A percentile compares a stretch with the other conserved stretches of the same genome.
Conservation (phyloP, 495 filamentous ascomycete species). For the Cairneyella variabilis region DNA sequence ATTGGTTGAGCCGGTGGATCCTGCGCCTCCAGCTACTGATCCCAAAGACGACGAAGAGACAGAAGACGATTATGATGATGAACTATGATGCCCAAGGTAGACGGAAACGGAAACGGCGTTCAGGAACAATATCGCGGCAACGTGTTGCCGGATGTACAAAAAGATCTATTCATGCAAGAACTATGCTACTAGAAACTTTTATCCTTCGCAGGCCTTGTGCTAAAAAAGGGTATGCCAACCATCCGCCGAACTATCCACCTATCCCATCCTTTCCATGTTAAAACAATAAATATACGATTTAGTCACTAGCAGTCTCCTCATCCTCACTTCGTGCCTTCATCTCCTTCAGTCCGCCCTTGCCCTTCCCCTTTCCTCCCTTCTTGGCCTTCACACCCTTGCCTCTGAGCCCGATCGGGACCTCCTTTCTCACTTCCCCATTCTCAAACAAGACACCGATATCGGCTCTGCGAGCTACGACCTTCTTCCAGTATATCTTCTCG, state of each 20-base stretch:
- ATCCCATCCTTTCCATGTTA: neutral
- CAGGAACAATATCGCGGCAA: no score
- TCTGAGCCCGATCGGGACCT: slow-evolving; percentile 38
- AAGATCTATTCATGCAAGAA: neutral
- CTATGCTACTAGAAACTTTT: no score
- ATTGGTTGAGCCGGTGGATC: no score
- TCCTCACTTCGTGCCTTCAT: slow-evolving; percentile 27
- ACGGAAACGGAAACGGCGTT: no score
- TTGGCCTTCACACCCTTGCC: slow-evolving; percentile 39
- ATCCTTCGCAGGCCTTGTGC: neutral
- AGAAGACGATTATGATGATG: slow-evolving; percentile 24
- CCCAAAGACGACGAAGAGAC: slow-evolving; percentile 12
- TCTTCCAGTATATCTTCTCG: slow-evolving; percentile 39
- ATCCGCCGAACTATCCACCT: neutral
- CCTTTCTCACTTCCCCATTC: slow-evolving; percentile 49
- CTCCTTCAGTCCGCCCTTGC: slow-evolving; percentile 28
- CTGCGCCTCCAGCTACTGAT: no score
- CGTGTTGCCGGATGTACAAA: no score
- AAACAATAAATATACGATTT: slow-evolving; percentile 5
- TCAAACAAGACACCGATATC: slow-evolving; percentile 64
- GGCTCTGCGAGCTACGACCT: slow-evolving; percentile 53
- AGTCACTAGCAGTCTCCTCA: slow-evolving; percentile 22
- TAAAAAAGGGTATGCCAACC: neutral
- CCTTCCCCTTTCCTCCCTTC: slow-evolving; percentile 34
- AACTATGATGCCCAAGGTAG: slow-evolving; percentile 19